Evolutionary conservation across 2,329 filamentous ascomycete genomes (phyloP).

Genomic region (Apiospora koreana): DNA sequence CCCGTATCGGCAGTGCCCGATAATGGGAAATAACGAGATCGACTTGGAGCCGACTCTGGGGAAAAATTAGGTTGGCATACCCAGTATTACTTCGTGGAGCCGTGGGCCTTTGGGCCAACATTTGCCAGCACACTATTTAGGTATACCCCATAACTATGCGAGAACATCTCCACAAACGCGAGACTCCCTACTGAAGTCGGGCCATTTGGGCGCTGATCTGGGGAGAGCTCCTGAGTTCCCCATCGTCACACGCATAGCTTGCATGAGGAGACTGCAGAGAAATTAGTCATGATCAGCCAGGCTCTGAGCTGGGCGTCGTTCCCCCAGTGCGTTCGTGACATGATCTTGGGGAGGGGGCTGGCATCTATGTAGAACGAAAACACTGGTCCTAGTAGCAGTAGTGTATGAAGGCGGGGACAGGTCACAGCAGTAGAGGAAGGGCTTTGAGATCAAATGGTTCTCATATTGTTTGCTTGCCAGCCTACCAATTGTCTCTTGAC

Average conservation of each 20-base stretch:
- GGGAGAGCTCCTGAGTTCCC: slow-evolving; percentile 7
- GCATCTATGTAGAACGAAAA: background rate
- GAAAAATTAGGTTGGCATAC: slow-evolving; percentile 6
- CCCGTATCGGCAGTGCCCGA: background rate
- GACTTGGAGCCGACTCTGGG: background rate
- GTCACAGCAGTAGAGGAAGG: background rate
- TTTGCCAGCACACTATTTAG: slow-evolving; percentile 1
- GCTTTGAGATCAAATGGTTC: background rate
- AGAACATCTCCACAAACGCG: background rate
- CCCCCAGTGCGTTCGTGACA: background rate
- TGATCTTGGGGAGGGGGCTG: background rate
- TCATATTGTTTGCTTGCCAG: background rate
- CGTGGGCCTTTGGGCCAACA: background rate
- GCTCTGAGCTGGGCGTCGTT: background rate
- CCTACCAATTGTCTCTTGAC: background rate
- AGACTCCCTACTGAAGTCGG: background rate
- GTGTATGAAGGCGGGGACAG: background rate
- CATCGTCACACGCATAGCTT: background rate
- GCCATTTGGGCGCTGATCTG: slow-evolving; percentile 4
- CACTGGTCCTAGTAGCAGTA: background rate
- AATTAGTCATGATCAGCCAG: background rate
- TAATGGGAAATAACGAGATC: background rate
- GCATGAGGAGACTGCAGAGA: background rate
- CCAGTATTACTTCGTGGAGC: background rate
- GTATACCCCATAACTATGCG: slow-evolving; percentile 4